Evolutionary conservation across 148 eudicot species (phyloP).

Genomic region (Camellia lanceoleosa): DNA sequence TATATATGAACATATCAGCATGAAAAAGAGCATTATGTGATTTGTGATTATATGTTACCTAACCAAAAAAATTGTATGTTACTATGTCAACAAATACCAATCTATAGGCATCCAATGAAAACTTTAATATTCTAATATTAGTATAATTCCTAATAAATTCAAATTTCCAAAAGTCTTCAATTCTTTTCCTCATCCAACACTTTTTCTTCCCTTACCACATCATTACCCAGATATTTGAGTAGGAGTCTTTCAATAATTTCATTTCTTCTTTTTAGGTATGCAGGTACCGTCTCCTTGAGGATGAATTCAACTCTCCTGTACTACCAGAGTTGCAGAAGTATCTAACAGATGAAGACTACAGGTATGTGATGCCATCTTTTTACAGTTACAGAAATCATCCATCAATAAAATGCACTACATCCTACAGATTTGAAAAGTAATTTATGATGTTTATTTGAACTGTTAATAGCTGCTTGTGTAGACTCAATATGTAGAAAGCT

Average conservation of each 20-base stretch:
- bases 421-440: background rate
- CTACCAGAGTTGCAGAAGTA: constrained; percentile 78
- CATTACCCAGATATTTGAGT: background rate
- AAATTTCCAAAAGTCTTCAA: no score
- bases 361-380: constrained; percentile 34
- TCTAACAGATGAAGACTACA: constrained; percentile 82
- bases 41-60: background rate
- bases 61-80: background rate
- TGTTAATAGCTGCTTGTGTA: background rate
- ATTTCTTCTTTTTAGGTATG: constrained; percentile 55
- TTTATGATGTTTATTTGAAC: background rate
- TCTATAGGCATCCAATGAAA: background rate
- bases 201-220: background rate
- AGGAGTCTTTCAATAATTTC: background rate
- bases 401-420: background rate
- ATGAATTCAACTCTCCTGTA: constrained; percentile 74
- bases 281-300: constrained; percentile 77
- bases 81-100: background rate
- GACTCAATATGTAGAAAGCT: background rate
- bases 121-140: no score
- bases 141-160: no score
- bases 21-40: background rate
- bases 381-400: background rate
- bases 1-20: background rate
- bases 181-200: no score